These are phyloP conservation scores for Ustilago tritici DNA, from an alignment of 1,284 basidiomycete species.

Conservation along the genomic window DNA sequence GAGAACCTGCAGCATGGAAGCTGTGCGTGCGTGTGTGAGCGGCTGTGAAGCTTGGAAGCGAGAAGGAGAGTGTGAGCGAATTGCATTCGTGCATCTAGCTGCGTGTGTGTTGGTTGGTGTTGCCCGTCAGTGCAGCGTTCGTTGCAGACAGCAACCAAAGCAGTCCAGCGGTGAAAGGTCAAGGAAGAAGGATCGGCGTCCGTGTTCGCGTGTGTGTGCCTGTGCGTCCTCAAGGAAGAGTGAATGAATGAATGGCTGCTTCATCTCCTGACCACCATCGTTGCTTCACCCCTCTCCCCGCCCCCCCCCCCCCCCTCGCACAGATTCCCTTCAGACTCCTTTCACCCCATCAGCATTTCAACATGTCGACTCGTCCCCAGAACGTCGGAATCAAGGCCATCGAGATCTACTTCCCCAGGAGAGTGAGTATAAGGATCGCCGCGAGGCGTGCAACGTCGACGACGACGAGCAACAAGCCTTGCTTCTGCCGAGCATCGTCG, in stretches of 20 bases:
- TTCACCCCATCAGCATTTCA: constrained; percentile 26
- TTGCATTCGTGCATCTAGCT: background rate
- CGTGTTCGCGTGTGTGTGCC: constrained; percentile 2
- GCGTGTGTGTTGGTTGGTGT: constrained; percentile 2
- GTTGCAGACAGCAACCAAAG: background rate
- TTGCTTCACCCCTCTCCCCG: too few relatives aligned
- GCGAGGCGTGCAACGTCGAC: background rate
- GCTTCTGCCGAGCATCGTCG: background rate
- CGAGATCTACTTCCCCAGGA: constrained; percentile 92
- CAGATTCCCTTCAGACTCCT: constrained; percentile 33
- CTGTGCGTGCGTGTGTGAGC: constrained; percentile 9
- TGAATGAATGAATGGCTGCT: background rate
- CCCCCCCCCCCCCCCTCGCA: constrained; percentile 9
- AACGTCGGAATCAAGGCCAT: constrained; percentile 92
- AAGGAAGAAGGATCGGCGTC: constrained; percentile 3
- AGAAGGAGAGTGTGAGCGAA: background rate
- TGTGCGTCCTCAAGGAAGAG: background rate
- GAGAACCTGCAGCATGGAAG: background rate
- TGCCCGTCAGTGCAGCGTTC: constrained; percentile 1
- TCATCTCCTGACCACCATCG: constrained; percentile 13
- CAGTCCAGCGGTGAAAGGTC: background rate
- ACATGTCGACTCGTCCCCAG: constrained; percentile 76
- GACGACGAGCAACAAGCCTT: constrained; percentile 1
- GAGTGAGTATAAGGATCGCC: constrained; percentile 74
- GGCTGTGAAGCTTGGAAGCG: background rate